phyloP scores from a whole-genome alignment of 192 early-diverging fungal genomes.

The Backusella liffmaniae region DNA sequence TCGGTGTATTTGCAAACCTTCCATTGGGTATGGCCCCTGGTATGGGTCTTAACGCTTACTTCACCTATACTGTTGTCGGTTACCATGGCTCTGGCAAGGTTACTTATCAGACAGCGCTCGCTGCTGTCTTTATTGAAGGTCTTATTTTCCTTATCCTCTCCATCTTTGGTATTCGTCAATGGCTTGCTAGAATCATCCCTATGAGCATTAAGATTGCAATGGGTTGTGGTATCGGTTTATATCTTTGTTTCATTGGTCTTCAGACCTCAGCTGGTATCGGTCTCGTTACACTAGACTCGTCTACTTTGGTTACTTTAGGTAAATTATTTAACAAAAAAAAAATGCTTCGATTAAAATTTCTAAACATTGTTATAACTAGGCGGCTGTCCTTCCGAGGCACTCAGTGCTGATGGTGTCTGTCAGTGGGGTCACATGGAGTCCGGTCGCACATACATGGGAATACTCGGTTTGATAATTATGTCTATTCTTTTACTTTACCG shows the following conservation, averaged over 20 bases:
- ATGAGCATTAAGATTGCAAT: conserved; percentile 71
- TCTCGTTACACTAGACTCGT: conserved; percentile 55
- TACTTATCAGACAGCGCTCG: conserved; percentile 63
- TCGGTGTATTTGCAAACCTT: conserved; percentile 70
- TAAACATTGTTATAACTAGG: neutral
- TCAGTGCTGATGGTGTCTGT: conserved; percentile 62
- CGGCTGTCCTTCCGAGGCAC: conserved; percentile 56
- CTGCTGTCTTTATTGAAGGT: conserved; percentile 82
- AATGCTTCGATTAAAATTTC: neutral
- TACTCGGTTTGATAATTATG: conserved; percentile 73
- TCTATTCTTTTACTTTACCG: conserved; percentile 60
- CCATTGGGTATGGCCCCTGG: conserved; percentile 80
- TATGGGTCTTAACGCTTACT: conserved; percentile 83
- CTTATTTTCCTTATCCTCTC: conserved; percentile 76
- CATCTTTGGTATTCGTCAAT: conserved; percentile 76
- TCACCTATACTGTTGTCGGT: conserved; percentile 82
- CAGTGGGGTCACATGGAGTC: conserved; percentile 58
- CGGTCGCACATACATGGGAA: conserved; percentile 56
- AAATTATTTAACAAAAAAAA: conserved; percentile 20
- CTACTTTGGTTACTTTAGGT: conserved; percentile 66
- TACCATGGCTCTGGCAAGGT: conserved; percentile 78
- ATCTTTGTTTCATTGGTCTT: conserved; percentile 76
- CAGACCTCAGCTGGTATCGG: conserved; percentile 83
- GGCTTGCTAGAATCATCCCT: conserved; percentile 73
- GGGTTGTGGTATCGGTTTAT: conserved; percentile 75